Evolutionary conservation across 2,329 filamentous ascomycete genomes (phyloP).

Genomic region (Botryotinia narcissicola): DNA sequence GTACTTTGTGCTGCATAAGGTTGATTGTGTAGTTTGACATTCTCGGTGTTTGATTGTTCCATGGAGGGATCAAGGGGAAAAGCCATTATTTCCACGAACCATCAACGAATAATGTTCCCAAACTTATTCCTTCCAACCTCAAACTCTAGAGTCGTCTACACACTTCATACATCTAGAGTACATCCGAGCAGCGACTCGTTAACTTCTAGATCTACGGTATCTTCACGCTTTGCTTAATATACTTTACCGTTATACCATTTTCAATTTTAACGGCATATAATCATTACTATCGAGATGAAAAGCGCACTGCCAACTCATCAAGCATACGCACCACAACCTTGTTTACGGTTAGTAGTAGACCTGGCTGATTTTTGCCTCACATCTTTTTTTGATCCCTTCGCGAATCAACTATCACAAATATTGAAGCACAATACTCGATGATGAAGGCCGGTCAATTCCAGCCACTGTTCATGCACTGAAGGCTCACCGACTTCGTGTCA

Average conservation of each 20-base stretch:
- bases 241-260: conserved; percentile 39
- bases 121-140: neutral
- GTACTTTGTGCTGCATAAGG: conserved; percentile 1
- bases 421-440: conserved; percentile 28
- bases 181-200: neutral
- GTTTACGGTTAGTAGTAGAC: conserved; percentile 36
- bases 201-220: conserved; percentile 22
- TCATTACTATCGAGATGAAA: conserved; percentile 42
- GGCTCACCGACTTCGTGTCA: conserved; percentile 42
- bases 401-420: conserved; percentile 22
- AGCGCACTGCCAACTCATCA: conserved; percentile 46
- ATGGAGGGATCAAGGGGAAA: neutral
- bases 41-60: conserved; percentile 2
- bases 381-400: conserved; percentile 29
- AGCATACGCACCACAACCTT: conserved; percentile 46
- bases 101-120: neutral
- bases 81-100: neutral
- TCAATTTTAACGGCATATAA: conserved; percentile 46
- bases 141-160: neutral
- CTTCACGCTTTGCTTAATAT: conserved; percentile 35
- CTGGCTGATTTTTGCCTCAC: conserved; percentile 34
- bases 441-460: conserved; percentile 29
- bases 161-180: neutral
- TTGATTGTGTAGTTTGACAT: neutral
- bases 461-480: conserved; percentile 40